Evolutionary conservation across 106 monocot genomes (phyloP), one percentile per base, ranked within the genome.

Genomic region (Iris macrosiphon): DNA sequence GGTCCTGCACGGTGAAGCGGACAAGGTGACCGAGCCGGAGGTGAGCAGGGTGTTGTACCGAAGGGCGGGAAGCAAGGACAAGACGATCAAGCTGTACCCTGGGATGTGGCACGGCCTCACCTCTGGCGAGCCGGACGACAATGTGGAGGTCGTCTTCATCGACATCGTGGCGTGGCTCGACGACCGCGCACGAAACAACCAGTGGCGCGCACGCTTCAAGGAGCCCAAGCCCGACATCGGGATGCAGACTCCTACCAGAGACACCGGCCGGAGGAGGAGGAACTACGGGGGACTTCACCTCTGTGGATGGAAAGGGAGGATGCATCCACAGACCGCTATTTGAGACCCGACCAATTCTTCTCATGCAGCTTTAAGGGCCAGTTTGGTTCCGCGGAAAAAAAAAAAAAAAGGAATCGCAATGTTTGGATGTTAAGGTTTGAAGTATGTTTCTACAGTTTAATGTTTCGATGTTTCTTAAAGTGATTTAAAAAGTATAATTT

Each of bases 61-160:
- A 49, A 52, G 40, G 8, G 92, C 83, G 0, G 60, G 74, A 12
- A 87, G 87, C 45, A 19, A 27, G 12, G 92, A 92, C 74, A 87
- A 87, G 79, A 80, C 76, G 7, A 87, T 92, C 57, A 87, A 79
- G 74, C 69, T 80, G 8, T 92, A 92, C 70, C 79, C 74, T 0
- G 87, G 82, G 13, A 92, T 92, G 92, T 87, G 92, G 92, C 92
- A 92, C 40, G 92, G 83, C 19, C 71, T 92, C 19, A 92, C 92
- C 0, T 38, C 87, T 6, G 92, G 92, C 14, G 92, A 92, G 45
- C 92, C 92, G 1, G 87, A 87, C 18, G 58, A 74, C 24, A 92
- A 92, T 55, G 64, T 92, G 0, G 61, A 80, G 28, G 28, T 27
- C 1, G 87, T 92, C 23, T 92, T 87, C 45, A 14, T 67, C 41